Conservation (phyloP, 2,329 filamentous ascomycete genomes). For the Diplodia corticola region DNA sequence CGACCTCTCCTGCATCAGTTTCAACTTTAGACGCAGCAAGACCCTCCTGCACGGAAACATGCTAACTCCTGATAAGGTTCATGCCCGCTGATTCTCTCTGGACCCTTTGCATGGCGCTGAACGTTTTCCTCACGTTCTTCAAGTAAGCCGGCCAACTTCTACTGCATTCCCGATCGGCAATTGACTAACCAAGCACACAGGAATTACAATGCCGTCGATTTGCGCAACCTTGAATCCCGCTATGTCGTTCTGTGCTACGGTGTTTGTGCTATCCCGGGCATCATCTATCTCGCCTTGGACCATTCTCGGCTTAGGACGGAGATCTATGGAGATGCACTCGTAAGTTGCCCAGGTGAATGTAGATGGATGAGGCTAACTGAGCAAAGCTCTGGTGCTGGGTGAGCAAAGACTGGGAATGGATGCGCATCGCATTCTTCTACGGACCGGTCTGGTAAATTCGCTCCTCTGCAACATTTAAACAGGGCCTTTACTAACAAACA, state of each 20-base stretch:
- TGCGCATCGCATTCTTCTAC: conserved; percentile 75
- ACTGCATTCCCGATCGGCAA: neutral
- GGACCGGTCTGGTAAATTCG: conserved; percentile 62
- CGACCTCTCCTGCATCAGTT: neutral
- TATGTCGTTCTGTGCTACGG: conserved; percentile 74
- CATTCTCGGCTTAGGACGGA: conserved; percentile 50
- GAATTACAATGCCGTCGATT: conserved; percentile 65
- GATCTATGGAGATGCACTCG: conserved; percentile 72
- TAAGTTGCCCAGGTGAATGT: conserved; percentile 33
- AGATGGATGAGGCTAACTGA: neutral
- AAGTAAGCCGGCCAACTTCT: conserved; percentile 31
- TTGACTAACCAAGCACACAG: neutral
- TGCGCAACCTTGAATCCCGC: conserved; percentile 68
- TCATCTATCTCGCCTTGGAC: conserved; percentile 67
- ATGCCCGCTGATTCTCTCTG: conserved; percentile 74
- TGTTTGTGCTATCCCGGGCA: conserved; percentile 66
- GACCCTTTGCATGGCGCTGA: conserved; percentile 80
- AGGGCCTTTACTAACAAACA: neutral
- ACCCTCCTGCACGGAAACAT: neutral
- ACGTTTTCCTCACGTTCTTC: conserved; percentile 82
- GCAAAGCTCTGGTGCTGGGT: conserved; percentile 80
- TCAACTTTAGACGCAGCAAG: neutral
- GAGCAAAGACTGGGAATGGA: conserved; percentile 63
- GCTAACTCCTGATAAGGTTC: conserved; percentile 57
- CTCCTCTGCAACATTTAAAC: neutral